phyloP scores from a whole-genome alignment of 1,139 yeast species.

The Pichia sp. region DNA sequence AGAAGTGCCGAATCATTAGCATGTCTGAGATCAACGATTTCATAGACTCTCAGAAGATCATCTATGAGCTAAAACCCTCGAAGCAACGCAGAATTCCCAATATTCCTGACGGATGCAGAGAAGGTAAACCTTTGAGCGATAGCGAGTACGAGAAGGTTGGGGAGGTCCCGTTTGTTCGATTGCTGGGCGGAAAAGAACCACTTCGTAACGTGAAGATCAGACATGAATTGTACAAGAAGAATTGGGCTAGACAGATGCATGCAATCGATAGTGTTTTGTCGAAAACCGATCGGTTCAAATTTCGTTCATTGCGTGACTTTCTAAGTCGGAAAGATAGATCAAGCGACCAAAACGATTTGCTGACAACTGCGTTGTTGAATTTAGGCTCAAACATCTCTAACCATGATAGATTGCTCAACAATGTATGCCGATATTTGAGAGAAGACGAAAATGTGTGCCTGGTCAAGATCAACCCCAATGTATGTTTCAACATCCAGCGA shows the following conservation, averaged over 20 bases:
- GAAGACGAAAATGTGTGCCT: conserved; percentile 19
- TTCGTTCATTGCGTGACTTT: conserved; percentile 34
- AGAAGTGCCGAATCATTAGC: no score
- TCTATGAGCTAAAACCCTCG: conserved; percentile 24
- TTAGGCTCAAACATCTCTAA: conserved; percentile 58
- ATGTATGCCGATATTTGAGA: conserved; percentile 35
- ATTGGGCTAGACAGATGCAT: conserved; percentile 38
- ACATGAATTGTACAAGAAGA: conserved; percentile 36
- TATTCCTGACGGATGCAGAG: conserved; percentile 14
- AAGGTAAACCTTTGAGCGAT: conserved; percentile 20
- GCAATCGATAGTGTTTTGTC: conserved; percentile 39
- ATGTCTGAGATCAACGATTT: conserved; percentile 14
- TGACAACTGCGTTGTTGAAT: conserved; percentile 44
- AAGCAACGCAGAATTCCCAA: neutral
- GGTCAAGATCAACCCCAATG: conserved; percentile 26
- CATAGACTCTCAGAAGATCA: conserved; percentile 30
- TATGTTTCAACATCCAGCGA: conserved; percentile 15
- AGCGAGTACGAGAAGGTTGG: conserved; percentile 10
- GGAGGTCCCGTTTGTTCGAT: conserved; percentile 35
- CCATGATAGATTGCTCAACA: conserved; percentile 44
- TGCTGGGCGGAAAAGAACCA: conserved; percentile 42
- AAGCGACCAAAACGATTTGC: conserved; percentile 24
- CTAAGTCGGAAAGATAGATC: conserved; percentile 21
- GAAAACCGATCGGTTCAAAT: conserved; percentile 38
- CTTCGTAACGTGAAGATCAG: conserved; percentile 35